These are phyloP conservation scores for Alternaria ethzedia DNA, from an alignment of 2,329 filamentous ascomycete genomes.

Conservation along the genomic window DNA sequence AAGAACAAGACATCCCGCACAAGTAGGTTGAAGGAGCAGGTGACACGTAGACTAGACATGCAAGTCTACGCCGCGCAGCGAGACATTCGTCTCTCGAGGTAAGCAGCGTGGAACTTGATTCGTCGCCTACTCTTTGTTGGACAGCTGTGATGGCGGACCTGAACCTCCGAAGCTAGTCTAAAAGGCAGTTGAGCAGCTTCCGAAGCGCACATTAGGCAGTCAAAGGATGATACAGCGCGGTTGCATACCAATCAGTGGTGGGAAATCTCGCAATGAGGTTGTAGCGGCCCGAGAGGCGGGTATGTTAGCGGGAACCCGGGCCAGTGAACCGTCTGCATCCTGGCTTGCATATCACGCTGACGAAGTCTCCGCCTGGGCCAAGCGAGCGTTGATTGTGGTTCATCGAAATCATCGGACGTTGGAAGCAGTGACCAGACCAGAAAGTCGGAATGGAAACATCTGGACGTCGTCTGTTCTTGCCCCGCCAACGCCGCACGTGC, in stretches of 20 bases:
- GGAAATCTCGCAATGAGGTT: constrained; percentile 40
- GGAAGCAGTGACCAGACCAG: neutral
- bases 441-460: constrained; percentile 9
- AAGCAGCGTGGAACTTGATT: constrained; percentile 32
- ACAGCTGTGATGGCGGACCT: constrained; percentile 45
- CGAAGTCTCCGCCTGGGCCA: constrained; percentile 18
- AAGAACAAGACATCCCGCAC: constrained; percentile 27
- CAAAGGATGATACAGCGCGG: constrained; percentile 5
- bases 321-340: constrained; percentile 23
- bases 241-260: constrained; percentile 34
- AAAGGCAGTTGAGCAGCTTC: constrained; percentile 21
- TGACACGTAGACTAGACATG: constrained; percentile 29
- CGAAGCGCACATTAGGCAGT: constrained; percentile 27
- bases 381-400: constrained; percentile 30
- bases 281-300: constrained; percentile 38
- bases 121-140: constrained; percentile 20
- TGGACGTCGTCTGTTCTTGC: constrained; percentile 2
- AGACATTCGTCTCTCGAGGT: constrained; percentile 25
- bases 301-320: constrained; percentile 36
- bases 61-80: constrained; percentile 25
- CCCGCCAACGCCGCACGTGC: neutral
- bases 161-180: constrained; percentile 38
- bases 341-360: constrained; percentile 34
- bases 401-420: neutral
- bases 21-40: constrained; percentile 22